Base-by-base conservation (phyloP, 345 rosid species). In the Populus ilicifolia region DNA sequence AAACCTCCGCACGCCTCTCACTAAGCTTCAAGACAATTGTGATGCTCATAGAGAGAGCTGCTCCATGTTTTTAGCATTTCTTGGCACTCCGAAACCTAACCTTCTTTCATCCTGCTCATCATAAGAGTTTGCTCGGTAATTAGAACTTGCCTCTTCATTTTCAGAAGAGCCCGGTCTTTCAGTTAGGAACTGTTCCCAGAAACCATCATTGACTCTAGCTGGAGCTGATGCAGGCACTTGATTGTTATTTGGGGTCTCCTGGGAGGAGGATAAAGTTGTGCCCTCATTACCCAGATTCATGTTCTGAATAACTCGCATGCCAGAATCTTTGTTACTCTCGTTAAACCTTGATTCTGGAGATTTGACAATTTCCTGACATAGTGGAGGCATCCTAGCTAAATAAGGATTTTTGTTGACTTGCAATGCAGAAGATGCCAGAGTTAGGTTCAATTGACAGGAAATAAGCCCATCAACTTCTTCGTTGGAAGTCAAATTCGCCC, bases 101-200 rank as follows among this genome's bases (percentile, higher is more conserved):
- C 85, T 86, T 77, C 78, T 82, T 67, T 89, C 94, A 54, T 83
- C 96, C 70, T 84, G 92, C 72, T 84, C 96, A 35, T 89, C 94
- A 43, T 80, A 77, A 62, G 92, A 80, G 79, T 83, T 89, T 70
- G 78, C 90, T 75, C 91, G 86, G 72, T 85, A 92, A 77, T 78
- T 83, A 9, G 97, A 93, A 78, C 91, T 89, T 44, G 99, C 96
- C 87, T 93, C 97, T 66, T 93, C 98, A 38, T 89, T 91, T 52
- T 92, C 93, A 20, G 86, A 87, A 69, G 92, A 84, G n/a, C 95
- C 99, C 0, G 99, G 99, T 71, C 92, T 88, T 85, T 96, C 99
- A 1, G 99, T 93, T 38, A 96, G 83, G 81, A 92, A 93, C 78
- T 92, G 95, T 83, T 96, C 98, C 99, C 99, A 96, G 83, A 96